Evolutionary conservation across 1,284 basidiomycete species (phyloP).

Genomic region (Hemileia vastatrix): DNA sequence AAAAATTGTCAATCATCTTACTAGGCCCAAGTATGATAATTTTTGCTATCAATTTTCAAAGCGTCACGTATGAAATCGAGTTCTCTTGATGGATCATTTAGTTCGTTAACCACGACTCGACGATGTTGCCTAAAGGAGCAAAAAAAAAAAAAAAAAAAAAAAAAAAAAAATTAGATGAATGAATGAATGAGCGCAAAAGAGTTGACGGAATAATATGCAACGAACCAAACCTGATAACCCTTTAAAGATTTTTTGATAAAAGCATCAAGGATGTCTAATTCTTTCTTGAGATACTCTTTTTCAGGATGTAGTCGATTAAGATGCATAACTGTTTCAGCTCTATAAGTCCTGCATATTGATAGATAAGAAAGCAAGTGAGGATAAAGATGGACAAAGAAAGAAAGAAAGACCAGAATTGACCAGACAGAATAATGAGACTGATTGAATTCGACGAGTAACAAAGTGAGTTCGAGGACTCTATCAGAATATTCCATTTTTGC

Average conservation of each 20-base stretch:
- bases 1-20: too few species aligned
- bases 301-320: slow-evolving; percentile 49
- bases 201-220: slow-evolving; percentile 3
- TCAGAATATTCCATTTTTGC: slow-evolving; percentile 63
- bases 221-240: slow-evolving; percentile 84
- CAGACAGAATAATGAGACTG: slow-evolving; percentile 91
- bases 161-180: not conserved
- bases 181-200: not conserved
- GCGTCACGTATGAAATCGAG: slow-evolving; percentile 65
- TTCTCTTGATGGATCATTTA: slow-evolving; percentile 54
- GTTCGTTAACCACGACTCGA: slow-evolving; percentile 57
- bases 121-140: slow-evolving; percentile 61
- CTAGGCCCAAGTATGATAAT: slow-evolving; percentile 94
- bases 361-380: not conserved
- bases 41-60: slow-evolving; percentile 67
- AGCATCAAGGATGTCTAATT: slow-evolving; percentile 72
- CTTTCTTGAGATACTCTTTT: slow-evolving; percentile 55
- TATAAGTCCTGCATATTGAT: slow-evolving; percentile 65
- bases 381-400: not conserved
- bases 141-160: not conserved
- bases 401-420: slow-evolving; percentile 47
- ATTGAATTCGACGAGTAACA: slow-evolving; percentile 72
- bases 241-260: slow-evolving; percentile 72
- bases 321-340: slow-evolving; percentile 65
- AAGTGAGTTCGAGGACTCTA: slow-evolving; percentile 72